Evolutionary conservation across 306 rosid species (phyloP).

Genomic region (Cucurbita argyrosperma): DNA sequence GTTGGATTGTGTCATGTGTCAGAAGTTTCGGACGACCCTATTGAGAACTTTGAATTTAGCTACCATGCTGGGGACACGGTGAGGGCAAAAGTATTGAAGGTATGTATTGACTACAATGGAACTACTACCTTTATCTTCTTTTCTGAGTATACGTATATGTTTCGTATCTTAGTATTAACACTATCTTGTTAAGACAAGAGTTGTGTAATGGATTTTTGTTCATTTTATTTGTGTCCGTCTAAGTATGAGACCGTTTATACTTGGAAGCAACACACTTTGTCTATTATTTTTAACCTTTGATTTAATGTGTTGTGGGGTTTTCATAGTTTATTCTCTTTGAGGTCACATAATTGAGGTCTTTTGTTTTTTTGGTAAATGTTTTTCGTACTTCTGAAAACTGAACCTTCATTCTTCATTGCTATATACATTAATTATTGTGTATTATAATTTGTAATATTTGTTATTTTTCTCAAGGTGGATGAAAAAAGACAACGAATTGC

Average conservation of each 20-base stretch:
- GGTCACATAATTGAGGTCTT: background rate
- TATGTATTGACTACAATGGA: conserved; percentile 4
- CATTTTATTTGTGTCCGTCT: background rate
- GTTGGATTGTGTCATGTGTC: conserved; percentile 87
- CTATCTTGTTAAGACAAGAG: background rate
- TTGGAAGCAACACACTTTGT: background rate
- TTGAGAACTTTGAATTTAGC: conserved; percentile 41
- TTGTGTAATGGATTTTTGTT: background rate
- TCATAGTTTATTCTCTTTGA: background rate
- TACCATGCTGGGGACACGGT: conserved; percentile 66
- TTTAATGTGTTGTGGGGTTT: background rate
- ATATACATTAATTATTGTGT: background rate
- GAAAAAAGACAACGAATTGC: conserved; percentile 55
- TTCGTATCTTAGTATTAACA: background rate
- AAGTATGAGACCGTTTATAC: background rate
- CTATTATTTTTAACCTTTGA: background rate
- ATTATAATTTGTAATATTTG: background rate
- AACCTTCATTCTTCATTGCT: background rate
- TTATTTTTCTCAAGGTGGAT: conserved; percentile 40
- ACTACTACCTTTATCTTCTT: background rate
- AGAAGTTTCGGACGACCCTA: conserved; percentile 55
- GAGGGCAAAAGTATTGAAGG: conserved; percentile 70
- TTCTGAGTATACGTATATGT: background rate
- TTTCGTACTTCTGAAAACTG: background rate
- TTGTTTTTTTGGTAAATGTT: background rate